Percentiles rank a stretch among this genome's conserved stretches.
Conservation (phyloP, 2,329 filamentous ascomycete genomes). For the Penicillium sp. region DNA sequence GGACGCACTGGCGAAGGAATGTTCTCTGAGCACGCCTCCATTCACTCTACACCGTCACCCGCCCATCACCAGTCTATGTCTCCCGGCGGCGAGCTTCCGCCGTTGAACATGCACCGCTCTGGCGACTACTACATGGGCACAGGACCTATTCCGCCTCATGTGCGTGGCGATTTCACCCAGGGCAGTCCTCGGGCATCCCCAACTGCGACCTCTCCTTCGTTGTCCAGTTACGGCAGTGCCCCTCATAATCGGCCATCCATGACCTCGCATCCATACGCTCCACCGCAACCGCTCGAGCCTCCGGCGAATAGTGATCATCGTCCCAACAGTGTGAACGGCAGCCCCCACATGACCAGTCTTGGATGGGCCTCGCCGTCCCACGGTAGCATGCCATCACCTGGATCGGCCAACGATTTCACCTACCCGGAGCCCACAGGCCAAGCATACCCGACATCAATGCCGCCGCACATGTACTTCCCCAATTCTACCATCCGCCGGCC, state of each 20-base stretch:
- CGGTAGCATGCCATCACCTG: slow-evolving; percentile 67
- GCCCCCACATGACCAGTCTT: slow-evolving; percentile 76
- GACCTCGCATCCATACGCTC: slow-evolving; percentile 90
- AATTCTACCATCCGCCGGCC: slow-evolving; percentile 66
- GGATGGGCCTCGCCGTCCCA: slow-evolving; percentile 86
- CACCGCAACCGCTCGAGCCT: slow-evolving; percentile 76
- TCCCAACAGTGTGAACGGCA: slow-evolving; percentile 70
- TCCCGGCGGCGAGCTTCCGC: slow-evolving; percentile 69
- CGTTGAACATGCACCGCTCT: slow-evolving; percentile 65
- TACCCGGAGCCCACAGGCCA: slow-evolving; percentile 70
- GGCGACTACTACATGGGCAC: slow-evolving; percentile 76
- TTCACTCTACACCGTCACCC: slow-evolving; percentile 70
- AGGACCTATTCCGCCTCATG: slow-evolving; percentile 75
- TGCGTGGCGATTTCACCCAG: slow-evolving; percentile 70
- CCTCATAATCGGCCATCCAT: slow-evolving; percentile 54
- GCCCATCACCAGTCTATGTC: slow-evolving; percentile 78
- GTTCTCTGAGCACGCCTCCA: slow-evolving; percentile 45
- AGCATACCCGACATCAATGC: slow-evolving; percentile 43
- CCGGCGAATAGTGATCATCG: slow-evolving; percentile 74
- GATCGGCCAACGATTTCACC: slow-evolving; percentile 68
- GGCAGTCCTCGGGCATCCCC: slow-evolving; percentile 64
- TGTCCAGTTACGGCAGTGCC: slow-evolving; percentile 55
- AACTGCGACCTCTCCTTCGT: slow-evolving; percentile 61
- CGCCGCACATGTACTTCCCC: slow-evolving; percentile 68
- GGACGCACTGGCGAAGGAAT: slow-evolving; percentile 39